These are phyloP conservation scores for Rhizopogon roseolus DNA, from an alignment of 768 basidiomycete species.

Conservation along the genomic window DNA sequence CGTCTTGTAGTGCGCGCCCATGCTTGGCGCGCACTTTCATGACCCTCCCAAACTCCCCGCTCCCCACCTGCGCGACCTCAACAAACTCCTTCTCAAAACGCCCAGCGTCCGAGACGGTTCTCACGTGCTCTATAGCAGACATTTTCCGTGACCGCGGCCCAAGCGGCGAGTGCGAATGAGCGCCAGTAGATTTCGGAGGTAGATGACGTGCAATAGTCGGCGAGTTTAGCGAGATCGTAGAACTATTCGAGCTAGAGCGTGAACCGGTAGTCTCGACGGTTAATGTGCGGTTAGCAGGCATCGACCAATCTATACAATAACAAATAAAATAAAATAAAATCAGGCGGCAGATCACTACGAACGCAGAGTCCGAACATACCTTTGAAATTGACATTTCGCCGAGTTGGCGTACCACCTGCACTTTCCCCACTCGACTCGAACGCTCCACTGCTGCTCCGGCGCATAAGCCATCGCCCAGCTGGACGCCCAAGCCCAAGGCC, in stretches of 20 bases:
- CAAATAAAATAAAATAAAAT: not conserved
- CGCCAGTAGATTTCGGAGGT: constrained; percentile 13
- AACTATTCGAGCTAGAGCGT: constrained; percentile 52
- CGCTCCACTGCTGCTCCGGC: constrained; percentile 77
- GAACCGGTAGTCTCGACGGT: constrained; percentile 48
- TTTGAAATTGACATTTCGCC: constrained; percentile 44
- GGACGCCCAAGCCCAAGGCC: constrained; percentile 68
- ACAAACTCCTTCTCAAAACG: constrained; percentile 80
- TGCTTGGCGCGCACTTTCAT: constrained; percentile 76
- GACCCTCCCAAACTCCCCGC: constrained; percentile 91
- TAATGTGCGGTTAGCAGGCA: constrained; percentile 43
- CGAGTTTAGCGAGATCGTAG: constrained; percentile 40
- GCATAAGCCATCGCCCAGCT: constrained; percentile 51
- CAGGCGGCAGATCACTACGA: not conserved
- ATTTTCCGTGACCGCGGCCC: constrained; percentile 15
- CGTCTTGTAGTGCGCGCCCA: constrained; percentile 29
- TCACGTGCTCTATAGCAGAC: constrained; percentile 12
- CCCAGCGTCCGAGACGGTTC: constrained; percentile 43
- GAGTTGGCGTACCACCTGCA: constrained; percentile 60
- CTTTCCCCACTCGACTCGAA: constrained; percentile 67
- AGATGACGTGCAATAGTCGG: constrained; percentile 37
- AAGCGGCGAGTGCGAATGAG: not conserved
- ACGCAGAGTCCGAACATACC: not conserved
- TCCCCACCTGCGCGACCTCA: constrained; percentile 77
- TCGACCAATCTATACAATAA: constrained; percentile 44